phyloP scores from a whole-genome alignment of 129 eudicot genomes.

The Lactuca sativa region DNA sequence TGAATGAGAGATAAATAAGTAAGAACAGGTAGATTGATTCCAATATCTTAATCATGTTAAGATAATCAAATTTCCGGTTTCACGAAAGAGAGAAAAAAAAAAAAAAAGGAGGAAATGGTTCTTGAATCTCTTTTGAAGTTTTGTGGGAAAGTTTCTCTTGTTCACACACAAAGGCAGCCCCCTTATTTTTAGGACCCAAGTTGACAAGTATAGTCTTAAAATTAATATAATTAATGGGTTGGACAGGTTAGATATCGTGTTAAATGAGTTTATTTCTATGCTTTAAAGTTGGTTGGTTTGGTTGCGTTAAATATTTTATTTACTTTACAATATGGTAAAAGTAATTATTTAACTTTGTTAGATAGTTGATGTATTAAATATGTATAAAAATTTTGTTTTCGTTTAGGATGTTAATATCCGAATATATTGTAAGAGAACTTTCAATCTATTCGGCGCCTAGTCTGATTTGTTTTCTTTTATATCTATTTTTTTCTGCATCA shows the following conservation, averaged over 20 bases:
- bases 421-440: no score
- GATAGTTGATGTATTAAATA: no score
- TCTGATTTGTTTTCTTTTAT: no score
- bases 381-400: no score
- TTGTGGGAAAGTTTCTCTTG: neutral
- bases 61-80: neutral
- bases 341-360: no score
- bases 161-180: neutral
- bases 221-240: neutral
- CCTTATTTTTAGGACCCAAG: slow-evolving; percentile 4
- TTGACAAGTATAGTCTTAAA: neutral
- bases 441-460: no score
- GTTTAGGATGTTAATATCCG: no score
- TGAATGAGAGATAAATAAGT: slow-evolving; percentile 13
- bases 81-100: neutral
- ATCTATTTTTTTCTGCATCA: no score
- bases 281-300: neutral
- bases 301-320: neutral
- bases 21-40: slow-evolving; percentile 12
- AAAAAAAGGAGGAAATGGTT: slow-evolving; percentile 3
- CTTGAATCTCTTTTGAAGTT: slow-evolving; percentile 28
- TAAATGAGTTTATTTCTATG: neutral
- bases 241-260: neutral
- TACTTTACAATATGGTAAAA: no score
- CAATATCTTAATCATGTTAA: slow-evolving; percentile 24